phyloP scores from a whole-genome alignment of 2,329 filamentous ascomycete species.

The Dryadomyces quercivorus region DNA sequence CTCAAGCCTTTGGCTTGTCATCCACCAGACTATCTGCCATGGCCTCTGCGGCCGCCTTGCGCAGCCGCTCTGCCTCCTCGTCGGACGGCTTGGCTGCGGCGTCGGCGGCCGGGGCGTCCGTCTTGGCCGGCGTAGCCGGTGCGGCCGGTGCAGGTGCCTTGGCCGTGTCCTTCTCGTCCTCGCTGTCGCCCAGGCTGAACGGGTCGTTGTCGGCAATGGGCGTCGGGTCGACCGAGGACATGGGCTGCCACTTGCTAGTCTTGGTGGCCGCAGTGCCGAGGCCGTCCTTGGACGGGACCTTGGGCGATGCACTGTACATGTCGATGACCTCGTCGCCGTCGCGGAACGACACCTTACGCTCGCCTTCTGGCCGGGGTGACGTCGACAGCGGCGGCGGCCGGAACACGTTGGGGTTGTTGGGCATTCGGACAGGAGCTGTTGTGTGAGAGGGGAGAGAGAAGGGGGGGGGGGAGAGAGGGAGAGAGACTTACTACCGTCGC shows the following conservation, averaged over 20 bases:
- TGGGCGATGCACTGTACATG: slow-evolving; percentile 57
- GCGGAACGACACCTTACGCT: slow-evolving; percentile 44
- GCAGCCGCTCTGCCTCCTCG: slow-evolving; percentile 15
- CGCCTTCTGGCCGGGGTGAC: slow-evolving; percentile 35
- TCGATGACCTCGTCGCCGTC: slow-evolving; percentile 64
- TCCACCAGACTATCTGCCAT: slow-evolving; percentile 17
- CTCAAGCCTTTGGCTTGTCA: slow-evolving; percentile 11
- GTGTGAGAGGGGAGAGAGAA: slow-evolving; percentile 9
- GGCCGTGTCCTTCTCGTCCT: slow-evolving; percentile 66
- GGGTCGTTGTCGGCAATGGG: slow-evolving; percentile 87
- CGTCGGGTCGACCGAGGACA: slow-evolving; percentile 72
- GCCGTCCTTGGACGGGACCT: slow-evolving; percentile 38
- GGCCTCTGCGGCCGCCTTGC: slow-evolving; percentile 15
- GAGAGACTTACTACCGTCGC: slow-evolving; percentile 45
- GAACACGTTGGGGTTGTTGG: slow-evolving; percentile 69
- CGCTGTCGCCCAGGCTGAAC: slow-evolving; percentile 90
- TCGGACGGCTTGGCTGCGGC: neutral
- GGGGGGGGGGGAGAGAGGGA: neutral
- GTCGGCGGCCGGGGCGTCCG: slow-evolving; percentile 28
- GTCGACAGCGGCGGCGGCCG: slow-evolving; percentile 47
- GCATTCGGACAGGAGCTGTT: slow-evolving; percentile 49
- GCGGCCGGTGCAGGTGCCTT: neutral
- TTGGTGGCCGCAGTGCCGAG: slow-evolving; percentile 40
- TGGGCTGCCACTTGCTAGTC: slow-evolving; percentile 91
- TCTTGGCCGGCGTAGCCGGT: neutral